Percentiles rank a stretch among this genome's conserved stretches.
Conservation (phyloP, 495 filamentous ascomycete species). For the Aspergillus egyptiacus region DNA sequence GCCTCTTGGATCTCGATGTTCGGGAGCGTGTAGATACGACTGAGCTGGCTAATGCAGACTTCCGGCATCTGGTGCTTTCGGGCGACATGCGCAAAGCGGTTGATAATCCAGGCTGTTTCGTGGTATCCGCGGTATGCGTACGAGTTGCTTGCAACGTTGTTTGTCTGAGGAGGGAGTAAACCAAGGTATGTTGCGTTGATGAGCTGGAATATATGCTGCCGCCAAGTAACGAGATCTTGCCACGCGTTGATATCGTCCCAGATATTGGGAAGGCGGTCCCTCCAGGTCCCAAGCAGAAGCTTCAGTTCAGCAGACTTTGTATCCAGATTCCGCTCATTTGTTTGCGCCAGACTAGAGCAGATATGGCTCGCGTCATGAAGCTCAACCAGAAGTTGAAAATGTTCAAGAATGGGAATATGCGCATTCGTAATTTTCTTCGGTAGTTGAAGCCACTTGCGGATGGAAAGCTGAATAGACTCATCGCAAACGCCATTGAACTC, state of each 20-base stretch:
- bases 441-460: conserved; percentile 96
- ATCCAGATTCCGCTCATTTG: conserved; percentile 80
- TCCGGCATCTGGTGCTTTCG: conserved; percentile 95
- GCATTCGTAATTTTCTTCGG: conserved; percentile 90
- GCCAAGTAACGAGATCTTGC: conserved; percentile 98
- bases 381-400: conserved; percentile 98
- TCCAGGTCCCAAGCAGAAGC: conserved; percentile 87
- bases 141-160: conserved; percentile 74
- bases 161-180: conserved; percentile 72
- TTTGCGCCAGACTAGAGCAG: conserved; percentile 77
- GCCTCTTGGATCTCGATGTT: conserved; percentile 99
- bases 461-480: conserved; percentile 91
- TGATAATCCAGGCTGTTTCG: conserved; percentile 99
- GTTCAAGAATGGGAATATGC: conserved; percentile 90
- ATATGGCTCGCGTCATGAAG: conserved; percentile 97
- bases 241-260: conserved; percentile 99
- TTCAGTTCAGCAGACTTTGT: conserved; percentile 94
- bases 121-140: conserved; percentile 97
- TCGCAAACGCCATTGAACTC: conserved; percentile 90
- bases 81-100: conserved; percentile 95
- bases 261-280: conserved; percentile 90
- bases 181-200: conserved; percentile 92
- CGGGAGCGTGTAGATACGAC: conserved; percentile 94
- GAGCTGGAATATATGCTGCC: conserved; percentile 95
- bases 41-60: conserved; percentile 93